phyloP scores from a whole-genome alignment of 768 basidiomycete species.

The Naematelia aurantialba region DNA sequence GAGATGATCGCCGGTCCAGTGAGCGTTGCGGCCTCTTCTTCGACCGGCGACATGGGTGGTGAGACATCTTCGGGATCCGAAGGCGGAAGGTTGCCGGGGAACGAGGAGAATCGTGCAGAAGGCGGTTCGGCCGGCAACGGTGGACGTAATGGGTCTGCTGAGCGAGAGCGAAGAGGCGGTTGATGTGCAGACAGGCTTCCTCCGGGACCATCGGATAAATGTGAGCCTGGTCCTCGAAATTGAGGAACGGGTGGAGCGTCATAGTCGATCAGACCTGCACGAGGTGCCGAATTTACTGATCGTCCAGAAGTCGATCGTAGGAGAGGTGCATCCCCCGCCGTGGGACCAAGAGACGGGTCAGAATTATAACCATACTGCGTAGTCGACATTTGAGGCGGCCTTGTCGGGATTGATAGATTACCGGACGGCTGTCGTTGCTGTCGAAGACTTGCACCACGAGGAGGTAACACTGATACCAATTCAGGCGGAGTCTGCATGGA shows the following conservation, averaged over 20 bases:
- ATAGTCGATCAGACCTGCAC: constrained; percentile 13
- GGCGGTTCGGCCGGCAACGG: constrained; percentile 28
- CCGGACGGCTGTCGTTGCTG: constrained; percentile 14
- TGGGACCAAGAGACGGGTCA: constrained; percentile 12
- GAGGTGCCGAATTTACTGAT: constrained; percentile 34
- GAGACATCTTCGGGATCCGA: constrained; percentile 46
- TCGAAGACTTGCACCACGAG: constrained; percentile 40
- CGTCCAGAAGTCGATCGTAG: constrained; percentile 41
- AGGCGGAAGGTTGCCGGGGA: constrained; percentile 20
- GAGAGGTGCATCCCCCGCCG: constrained; percentile 19
- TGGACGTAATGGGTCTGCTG: constrained; percentile 48
- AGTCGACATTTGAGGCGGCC: constrained; percentile 14
- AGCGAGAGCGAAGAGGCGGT: constrained; percentile 43
- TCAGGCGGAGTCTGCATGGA: constrained; percentile 7
- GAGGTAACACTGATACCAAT: constrained; percentile 24
- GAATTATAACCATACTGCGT: constrained; percentile 14
- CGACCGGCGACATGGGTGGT: constrained; percentile 75
- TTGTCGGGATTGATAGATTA: not conserved
- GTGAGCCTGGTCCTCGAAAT: constrained; percentile 28
- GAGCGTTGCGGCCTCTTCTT: constrained; percentile 54
- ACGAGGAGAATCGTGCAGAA: constrained; percentile 40
- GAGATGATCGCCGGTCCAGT: constrained; percentile 72
- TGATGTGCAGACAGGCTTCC: constrained; percentile 1
- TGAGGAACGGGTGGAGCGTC: constrained; percentile 31
- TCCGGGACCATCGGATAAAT: constrained; percentile 24